Evolutionary conservation across 2,329 filamentous ascomycete genomes (phyloP).

Genomic region (Escovopsis sp.): DNA sequence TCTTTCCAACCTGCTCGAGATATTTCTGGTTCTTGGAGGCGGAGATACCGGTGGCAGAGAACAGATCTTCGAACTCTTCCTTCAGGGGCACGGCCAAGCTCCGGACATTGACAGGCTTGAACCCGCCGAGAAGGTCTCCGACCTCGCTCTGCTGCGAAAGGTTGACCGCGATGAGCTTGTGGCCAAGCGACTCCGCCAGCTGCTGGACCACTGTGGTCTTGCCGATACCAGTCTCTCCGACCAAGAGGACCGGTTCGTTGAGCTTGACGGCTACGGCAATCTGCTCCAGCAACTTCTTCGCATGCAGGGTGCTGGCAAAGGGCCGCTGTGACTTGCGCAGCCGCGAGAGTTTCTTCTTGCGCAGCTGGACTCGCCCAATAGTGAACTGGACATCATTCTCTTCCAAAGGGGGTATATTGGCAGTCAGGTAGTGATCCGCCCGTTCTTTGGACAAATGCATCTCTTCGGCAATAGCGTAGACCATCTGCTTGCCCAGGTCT

Average conservation of each 20-base stretch:
- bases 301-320: conserved; percentile 82
- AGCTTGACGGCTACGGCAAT: conserved; percentile 70
- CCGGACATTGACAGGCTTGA: conserved; percentile 87
- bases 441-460: conserved; percentile 76
- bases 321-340: conserved; percentile 42
- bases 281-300: conserved; percentile 73
- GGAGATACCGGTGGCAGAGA: conserved; percentile 72
- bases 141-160: conserved; percentile 96
- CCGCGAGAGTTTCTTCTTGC: conserved; percentile 37
- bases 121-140: conserved; percentile 87
- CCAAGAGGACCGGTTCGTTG: conserved; percentile 78
- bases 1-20: conserved; percentile 64
- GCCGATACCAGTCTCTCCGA: conserved; percentile 97
- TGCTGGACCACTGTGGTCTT: conserved; percentile 96
- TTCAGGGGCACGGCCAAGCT: conserved; percentile 79
- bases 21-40: conserved; percentile 78
- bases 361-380: conserved; percentile 52
- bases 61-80: conserved; percentile 86
- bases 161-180: conserved; percentile 85
- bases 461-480: conserved; percentile 64
- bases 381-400: conserved; percentile 41
- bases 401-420: conserved; percentile 57
- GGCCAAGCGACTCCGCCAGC: conserved; percentile 67
- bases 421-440: conserved; percentile 60
- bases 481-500: conserved; percentile 43